Evolutionary conservation across 164 flowering plant genomes (phyloP).

Genomic region (Piper betle): DNA sequence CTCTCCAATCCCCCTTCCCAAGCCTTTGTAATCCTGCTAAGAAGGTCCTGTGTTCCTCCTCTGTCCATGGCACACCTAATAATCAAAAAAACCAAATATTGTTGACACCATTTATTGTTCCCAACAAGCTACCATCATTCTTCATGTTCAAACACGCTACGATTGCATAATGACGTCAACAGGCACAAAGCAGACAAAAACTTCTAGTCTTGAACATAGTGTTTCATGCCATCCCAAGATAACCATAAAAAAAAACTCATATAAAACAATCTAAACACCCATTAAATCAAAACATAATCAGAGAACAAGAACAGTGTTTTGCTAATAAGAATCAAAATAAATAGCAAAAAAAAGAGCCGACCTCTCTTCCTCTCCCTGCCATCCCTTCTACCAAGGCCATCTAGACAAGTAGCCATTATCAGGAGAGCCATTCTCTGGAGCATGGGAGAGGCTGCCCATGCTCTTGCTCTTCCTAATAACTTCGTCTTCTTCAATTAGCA

Average conservation of each 20-base stretch:
- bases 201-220: too few species aligned
- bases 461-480: conserved; percentile 31
- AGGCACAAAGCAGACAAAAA: too few species aligned
- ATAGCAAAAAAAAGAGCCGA: background rate
- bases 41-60: conserved; percentile 29
- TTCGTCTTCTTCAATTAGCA: conserved; percentile 5
- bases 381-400: conserved; percentile 9
- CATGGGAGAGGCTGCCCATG: conserved; percentile 23
- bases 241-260: too few species aligned
- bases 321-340: background rate
- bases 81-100: background rate
- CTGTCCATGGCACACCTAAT: conserved; percentile 28
- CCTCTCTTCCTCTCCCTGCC: conserved; percentile 19
- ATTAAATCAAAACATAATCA: background rate
- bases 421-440: background rate
- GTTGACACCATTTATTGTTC: background rate
- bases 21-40: conserved; percentile 22
- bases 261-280: too few species aligned
- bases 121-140: background rate
- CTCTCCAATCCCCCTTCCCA: conserved; percentile 33
- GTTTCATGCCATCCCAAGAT: too few species aligned
- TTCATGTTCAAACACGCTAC: background rate
- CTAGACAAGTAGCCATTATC: conserved; percentile 28
- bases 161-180: background rate
- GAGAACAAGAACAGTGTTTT: background rate